Evolutionary conservation across 495 filamentous ascomycete species (phyloP), one percentile per base, ranked within the genome.

Genomic region (Lophiotrema nucula): DNA sequence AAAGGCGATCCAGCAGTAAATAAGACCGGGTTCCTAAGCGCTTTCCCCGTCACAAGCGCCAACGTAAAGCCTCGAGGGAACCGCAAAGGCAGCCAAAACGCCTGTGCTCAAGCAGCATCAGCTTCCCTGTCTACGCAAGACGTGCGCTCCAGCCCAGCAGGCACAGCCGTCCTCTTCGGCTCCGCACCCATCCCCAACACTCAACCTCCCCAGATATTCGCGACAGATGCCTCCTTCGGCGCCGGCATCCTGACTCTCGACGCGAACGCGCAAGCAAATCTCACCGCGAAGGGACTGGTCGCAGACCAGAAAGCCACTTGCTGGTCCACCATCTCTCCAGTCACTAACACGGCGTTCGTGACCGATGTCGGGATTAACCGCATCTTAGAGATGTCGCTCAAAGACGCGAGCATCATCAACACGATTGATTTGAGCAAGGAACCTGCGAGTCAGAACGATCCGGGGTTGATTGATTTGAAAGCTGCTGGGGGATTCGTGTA

Each of bases 161-260:
- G 80, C 21, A 83, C 80, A 1, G 73, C 73, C 0, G 77, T 84
- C 4, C 70, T 84, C 1, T 85, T 84, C 56, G 83, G 83, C 1
- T 70, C 74, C 0, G 69, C 73, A 1, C 33, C 66, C 11, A 72
- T 85, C 33, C 73, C 75, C 1, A 65, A 72, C 2, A 67, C 71
- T 0, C 42, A 38, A 25, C 52, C 13, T 8, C 67, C 66, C 54
- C 49, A 41, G 12, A 45, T 85, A 39, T 75, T 86, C 54, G 73
- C 71, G 0, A 80, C 81, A 0, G 82, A 85, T 52, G 77, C 81
- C 2, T 75, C 75, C 0, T 80, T 85, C 38, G 83, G 83, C 23
- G 74, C 69, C 0, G 73, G 68, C 0, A 68, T 79, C 16, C 68
- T 85, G 13, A 53, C 66, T 8, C 27, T 77, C 64, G 58, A 75